Base-by-base conservation (phyloP, 2,329 filamentous ascomycete species). In the Aphanocladium album region DNA sequence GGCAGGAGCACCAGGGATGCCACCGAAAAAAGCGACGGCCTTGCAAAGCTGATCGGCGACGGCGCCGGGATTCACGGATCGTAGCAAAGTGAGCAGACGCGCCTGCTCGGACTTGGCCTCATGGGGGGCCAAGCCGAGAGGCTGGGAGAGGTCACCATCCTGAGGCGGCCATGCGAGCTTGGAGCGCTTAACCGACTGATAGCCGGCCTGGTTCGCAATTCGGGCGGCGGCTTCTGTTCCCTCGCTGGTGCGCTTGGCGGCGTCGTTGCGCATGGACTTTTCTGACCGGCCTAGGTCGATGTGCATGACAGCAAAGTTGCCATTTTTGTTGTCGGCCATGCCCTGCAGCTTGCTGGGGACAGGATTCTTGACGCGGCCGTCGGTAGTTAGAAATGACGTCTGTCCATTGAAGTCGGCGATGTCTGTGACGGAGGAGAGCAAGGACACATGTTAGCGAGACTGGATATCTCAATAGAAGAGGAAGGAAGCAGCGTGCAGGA, bases 31-130 rank as follows among this genome's bases (percentile, higher is more conserved):
- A n/a, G 81, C 79, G 58, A 88, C 68, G 2, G 83, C 85, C 65
- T 81, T 86, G 67, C 83, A 87, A 37, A 88, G 74, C 66, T 86
- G 84, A 62, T 87, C 83, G 21, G 87, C 84, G 0, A 88, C 82
- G 3, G 77, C 74, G 9, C 78, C 67, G 11, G 85, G 84, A 64
- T 83, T 78, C 12, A 87, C 72, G 46, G 77, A 81, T 52, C 81
- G 78, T 21, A 88, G 70, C 14, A 87, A 72, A 5, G 80, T 82
- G 50, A 88, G 73, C 2, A 88, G 73, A 33, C 85, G 80, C 62
- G 82, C 80, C 67, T 87, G 85, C 66, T 88, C 83, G 12, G 76
- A 67, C 69, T 86, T 88, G 33, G 78, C 80, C 64, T 86, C 80
- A 19, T 73, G 72, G 1, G 81, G 72, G 60, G 67, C 8, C 45